Base-by-base conservation (phyloP, 2,329 filamentous ascomycete genomes). In the Cladophialophora immunda region DNA sequence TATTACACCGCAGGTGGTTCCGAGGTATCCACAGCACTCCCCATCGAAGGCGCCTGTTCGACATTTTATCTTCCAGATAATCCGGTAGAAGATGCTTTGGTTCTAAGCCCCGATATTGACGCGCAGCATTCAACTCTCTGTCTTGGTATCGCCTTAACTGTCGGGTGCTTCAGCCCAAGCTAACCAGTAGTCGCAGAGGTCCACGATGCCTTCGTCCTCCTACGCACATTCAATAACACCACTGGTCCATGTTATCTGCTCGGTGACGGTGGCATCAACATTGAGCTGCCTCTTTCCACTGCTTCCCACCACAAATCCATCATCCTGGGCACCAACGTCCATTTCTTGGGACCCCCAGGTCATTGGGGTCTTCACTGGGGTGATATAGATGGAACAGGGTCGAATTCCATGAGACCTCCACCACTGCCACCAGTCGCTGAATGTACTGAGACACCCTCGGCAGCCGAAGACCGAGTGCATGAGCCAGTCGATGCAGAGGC, bases 301-400 rank as follows among this genome's bases (percentile, higher is more conserved):
- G 22, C 13, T 4, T 11, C 30, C 19, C 60, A 68, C 19, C 47
- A 41, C 32, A 66, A 64, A 4, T 70, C 67, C 11, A 36, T 68
- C 30, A 41, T 71, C 15, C 47, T 71, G 22, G 59, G 64, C 5
- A 25, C 61, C n/a, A 61, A 56, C n/a, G 57, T 50, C 29, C 63
- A 71, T 34, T 68, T 71, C 55, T 15, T 65, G 13, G 57, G 60
- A 19, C 50, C 68, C 0, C 30, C 47, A 29, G 63, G 56, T 27
- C 65, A 65, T 11, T 70, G 68, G 69, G 55, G 36, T 13, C 47
- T 71, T 11, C 32, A 52, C 19, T 67, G 57, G 55, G 59, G 62
- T 13, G 54, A 64, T 25, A 57, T 63, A 19, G n/a, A 55, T 41
- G 60, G 57, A 19, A 65, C 53, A 25, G 41, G 55, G 11, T 63